Evolutionary conservation across 2,329 filamentous ascomycete species (phyloP).

Genomic region (Xylaria sp.): DNA sequence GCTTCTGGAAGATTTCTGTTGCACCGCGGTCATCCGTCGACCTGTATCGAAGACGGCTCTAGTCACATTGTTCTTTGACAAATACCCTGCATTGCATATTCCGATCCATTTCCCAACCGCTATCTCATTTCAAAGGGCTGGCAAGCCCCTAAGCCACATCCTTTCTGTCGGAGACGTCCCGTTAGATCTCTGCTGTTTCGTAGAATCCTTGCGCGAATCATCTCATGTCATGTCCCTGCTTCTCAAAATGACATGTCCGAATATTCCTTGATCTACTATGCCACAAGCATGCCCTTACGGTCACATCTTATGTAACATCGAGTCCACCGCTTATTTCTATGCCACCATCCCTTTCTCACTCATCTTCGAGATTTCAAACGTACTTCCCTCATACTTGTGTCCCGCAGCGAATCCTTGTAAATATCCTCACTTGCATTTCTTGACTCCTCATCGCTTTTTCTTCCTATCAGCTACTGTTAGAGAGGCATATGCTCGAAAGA

Average conservation of each 20-base stretch:
- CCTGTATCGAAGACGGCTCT: slow-evolving; percentile 12
- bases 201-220: slow-evolving; percentile 41
- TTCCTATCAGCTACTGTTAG: neutral
- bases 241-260: slow-evolving; percentile 38
- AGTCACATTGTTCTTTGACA: slow-evolving; percentile 26
- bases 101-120: slow-evolving; percentile 12
- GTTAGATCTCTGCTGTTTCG: slow-evolving; percentile 23
- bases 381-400: slow-evolving; percentile 6
- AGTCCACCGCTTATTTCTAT: slow-evolving; percentile 40
- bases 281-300: slow-evolving; percentile 16
- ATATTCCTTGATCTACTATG: slow-evolving; percentile 29
- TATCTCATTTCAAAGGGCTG: slow-evolving; percentile 31
- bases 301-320: slow-evolving; percentile 37
- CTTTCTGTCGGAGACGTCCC: slow-evolving; percentile 35
- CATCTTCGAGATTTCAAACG: neutral
- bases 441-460: neutral
- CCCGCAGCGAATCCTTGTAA: neutral
- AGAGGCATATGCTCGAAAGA: slow-evolving; percentile 3
- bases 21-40: slow-evolving; percentile 18
- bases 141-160: slow-evolving; percentile 36
- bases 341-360: slow-evolving; percentile 32
- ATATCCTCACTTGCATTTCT: slow-evolving; percentile 4
- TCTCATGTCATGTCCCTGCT: slow-evolving; percentile 32
- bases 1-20: slow-evolving; percentile 34
- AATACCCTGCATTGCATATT: slow-evolving; percentile 33